Conservation (phyloP, 148 eudicot genomes). For the Silene conica region DNA sequence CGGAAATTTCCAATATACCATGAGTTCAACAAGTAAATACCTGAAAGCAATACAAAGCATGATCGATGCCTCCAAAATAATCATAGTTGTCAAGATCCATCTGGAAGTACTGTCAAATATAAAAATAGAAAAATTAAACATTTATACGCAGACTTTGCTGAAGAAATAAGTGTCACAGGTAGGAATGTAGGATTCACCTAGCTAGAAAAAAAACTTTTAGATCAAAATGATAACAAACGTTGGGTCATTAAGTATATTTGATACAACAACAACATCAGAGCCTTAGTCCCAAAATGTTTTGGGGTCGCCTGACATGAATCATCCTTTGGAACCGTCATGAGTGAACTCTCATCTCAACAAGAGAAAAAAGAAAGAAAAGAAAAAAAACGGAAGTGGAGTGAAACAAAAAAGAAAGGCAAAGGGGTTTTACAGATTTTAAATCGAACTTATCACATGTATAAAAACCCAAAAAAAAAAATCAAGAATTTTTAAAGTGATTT, state of each 20-base stretch:
- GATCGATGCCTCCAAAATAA: constrained; percentile 58
- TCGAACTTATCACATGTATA: too few relatives aligned
- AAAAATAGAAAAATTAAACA: background rate
- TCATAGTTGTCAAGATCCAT: constrained; percentile 69
- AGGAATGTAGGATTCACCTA: constrained; percentile 7
- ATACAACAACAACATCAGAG: too few relatives aligned
- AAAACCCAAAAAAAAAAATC: too few relatives aligned
- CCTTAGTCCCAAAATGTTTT: too few relatives aligned
- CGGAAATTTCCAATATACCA: background rate
- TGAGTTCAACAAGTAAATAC: constrained; percentile 20
- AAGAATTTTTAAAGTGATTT: too few relatives aligned
- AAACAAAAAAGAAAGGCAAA: too few relatives aligned
- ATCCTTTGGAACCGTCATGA: too few relatives aligned
- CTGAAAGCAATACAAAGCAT: constrained; percentile 75
- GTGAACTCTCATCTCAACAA: too few relatives aligned
- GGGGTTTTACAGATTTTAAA: too few relatives aligned
- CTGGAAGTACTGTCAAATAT: constrained; percentile 54
- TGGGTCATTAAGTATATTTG: background rate
- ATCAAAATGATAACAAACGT: background rate
- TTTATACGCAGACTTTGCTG: background rate
- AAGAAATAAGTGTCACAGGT: background rate
- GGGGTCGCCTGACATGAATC: too few relatives aligned
- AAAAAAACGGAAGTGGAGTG: too few relatives aligned
- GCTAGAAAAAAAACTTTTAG: background rate
- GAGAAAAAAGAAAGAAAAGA: too few relatives aligned